phyloP scores from a whole-genome alignment of 164 flowering plant species.

The Malania oleifera region DNA sequence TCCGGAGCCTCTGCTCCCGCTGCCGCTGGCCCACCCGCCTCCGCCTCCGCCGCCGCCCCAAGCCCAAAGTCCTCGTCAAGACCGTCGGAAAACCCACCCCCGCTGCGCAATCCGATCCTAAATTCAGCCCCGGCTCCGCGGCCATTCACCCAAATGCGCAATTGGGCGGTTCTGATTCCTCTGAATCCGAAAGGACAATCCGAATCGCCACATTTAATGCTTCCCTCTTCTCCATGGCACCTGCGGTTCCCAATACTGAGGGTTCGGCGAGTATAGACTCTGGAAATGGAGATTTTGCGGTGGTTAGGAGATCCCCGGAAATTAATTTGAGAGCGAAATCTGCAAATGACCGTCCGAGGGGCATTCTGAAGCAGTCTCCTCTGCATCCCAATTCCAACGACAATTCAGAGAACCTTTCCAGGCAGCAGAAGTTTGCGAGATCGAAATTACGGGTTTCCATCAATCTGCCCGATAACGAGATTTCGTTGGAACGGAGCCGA shows the following conservation, averaged over 20 bases:
- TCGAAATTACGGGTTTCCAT: conserved; percentile 62
- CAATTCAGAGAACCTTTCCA: conserved; percentile 13
- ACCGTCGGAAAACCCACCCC: conserved; percentile 28
- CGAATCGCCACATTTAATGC: conserved; percentile 62
- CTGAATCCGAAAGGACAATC: conserved; percentile 19
- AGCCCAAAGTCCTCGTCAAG: conserved; percentile 30
- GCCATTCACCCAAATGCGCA: conserved; percentile 34
- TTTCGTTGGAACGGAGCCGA: conserved; percentile 39
- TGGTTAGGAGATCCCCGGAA: background rate
- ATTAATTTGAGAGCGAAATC: conserved; percentile 24
- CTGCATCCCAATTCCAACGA: conserved; percentile 27
- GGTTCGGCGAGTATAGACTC: conserved; percentile 4
- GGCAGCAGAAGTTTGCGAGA: conserved; percentile 33
- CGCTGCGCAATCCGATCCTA: conserved; percentile 10
- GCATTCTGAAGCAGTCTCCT: conserved; percentile 61
- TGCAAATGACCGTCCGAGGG: conserved; percentile 35
- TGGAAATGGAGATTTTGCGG: conserved; percentile 3
- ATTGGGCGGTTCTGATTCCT: background rate
- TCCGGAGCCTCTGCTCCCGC: conserved; percentile 37
- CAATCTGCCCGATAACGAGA: conserved; percentile 63
- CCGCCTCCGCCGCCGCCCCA: conserved; percentile 31
- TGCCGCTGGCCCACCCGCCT: conserved; percentile 44
- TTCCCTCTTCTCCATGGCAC: conserved; percentile 70
- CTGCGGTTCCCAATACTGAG: conserved; percentile 33
- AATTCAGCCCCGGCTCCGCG: conserved; percentile 20